Base-by-base conservation (phyloP, 148 eudicot species). In the Agrostemma githago region DNA sequence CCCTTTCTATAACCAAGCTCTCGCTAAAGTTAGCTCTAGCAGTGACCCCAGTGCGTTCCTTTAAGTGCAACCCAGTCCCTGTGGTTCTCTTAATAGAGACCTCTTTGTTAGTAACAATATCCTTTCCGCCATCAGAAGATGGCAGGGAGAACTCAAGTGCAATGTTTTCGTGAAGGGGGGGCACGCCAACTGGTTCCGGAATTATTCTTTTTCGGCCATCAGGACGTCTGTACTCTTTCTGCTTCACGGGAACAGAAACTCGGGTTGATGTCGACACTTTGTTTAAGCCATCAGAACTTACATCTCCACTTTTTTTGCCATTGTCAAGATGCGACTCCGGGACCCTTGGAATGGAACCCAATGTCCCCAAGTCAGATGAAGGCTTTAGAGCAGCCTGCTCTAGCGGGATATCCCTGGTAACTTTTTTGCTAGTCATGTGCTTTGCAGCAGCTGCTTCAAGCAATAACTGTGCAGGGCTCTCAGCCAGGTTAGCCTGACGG, bases 161-260 rank as follows among this genome's bases (percentile, higher is more conserved):
- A 16, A 84, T 67, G 71, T 83, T 88, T 67, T 89, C 89, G 71
- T 84, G 90, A 64, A 82, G 88, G 9, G 84, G 82, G 67, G 90
- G 84, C 70, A 81, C 83, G 15, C 99, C 96, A 68, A 95, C 97
- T 41, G 97, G 90, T 86, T 95, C 96, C 12, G 99, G 99, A 42
- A 95, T 95, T 78, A 95, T 95, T 84, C 99, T 88, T 79, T 89
- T 95, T 77, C 99, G 84, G 20, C 97, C 99, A 85, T 95, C 99
- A 26, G 99, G 89, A 19, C 99, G 88, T 68, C 94, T 89, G 74
- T 95, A 95, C 81, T 95, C 99, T 81, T 90, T 92, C 83, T 95
- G 99, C 85, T 89, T 95, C 44, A 95, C 97, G 66, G 96, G 99
- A 82, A 90, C 89, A 20, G 96, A 79, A 73, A 80, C 86, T 38